Percentiles rank a stretch among this genome's conserved stretches.
These are phyloP conservation scores for Leccinum proximum DNA, from an alignment of 1,284 basidiomycete species.

Conservation along the genomic window DNA sequence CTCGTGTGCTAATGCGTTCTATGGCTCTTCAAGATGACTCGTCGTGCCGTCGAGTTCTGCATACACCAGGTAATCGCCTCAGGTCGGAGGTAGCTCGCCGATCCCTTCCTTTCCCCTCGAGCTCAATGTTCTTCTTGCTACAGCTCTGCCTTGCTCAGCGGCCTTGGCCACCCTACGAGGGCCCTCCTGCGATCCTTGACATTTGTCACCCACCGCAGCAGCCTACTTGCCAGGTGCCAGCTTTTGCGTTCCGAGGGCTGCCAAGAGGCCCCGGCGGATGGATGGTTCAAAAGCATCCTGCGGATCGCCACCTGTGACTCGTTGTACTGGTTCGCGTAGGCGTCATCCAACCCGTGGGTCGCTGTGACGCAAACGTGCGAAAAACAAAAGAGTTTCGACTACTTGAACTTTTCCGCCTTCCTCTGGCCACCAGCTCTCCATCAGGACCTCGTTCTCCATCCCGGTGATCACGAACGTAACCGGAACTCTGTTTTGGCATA, in stretches of 20 bases:
- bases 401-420: slow-evolving; percentile 13
- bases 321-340: slow-evolving; percentile 15
- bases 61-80: too few relatives aligned
- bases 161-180: neutral
- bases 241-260: slow-evolving; percentile 9
- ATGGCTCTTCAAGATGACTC: too few relatives aligned
- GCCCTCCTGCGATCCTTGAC: slow-evolving; percentile 7
- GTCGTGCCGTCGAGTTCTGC: too few relatives aligned
- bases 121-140: too few relatives aligned
- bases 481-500: slow-evolving; percentile 25
- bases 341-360: slow-evolving; percentile 11
- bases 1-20: too few relatives aligned
- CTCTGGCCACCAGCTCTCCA: slow-evolving; percentile 24
- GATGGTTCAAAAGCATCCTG: slow-evolving; percentile 18
- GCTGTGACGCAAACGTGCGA: slow-evolving; percentile 25
- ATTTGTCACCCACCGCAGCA: slow-evolving; percentile 19
- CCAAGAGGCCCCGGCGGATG: slow-evolving; percentile 18
- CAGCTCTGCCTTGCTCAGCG: slow-evolving; percentile 18
- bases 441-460: slow-evolving; percentile 23
- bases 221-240: slow-evolving; percentile 22
- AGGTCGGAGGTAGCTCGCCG: too few relatives aligned
- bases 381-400: slow-evolving; percentile 13
- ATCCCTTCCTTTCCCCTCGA: too few relatives aligned
- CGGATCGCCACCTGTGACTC: slow-evolving; percentile 16
- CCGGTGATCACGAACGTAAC: slow-evolving; percentile 26